Percentiles rank a stretch among this genome's conserved stretches.
Conservation (phyloP, 1,284 basidiomycete genomes). For the Albatrellus sp. region DNA sequence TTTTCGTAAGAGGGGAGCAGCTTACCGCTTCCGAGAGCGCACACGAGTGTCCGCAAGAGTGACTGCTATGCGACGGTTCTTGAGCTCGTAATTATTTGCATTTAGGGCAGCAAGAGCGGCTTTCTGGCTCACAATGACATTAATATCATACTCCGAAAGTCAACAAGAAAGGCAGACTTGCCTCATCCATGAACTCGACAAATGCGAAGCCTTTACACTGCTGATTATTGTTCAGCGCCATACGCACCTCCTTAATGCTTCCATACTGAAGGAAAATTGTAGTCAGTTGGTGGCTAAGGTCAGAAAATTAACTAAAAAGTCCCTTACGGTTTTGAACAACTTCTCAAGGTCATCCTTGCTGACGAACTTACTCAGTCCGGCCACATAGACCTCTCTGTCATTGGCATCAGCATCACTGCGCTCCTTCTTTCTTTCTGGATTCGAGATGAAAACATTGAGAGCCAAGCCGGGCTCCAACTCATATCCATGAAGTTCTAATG, state of each 20-base stretch:
- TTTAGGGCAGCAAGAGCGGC: constrained; percentile 61
- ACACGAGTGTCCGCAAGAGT: constrained; percentile 70
- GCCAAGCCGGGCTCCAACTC: constrained; percentile 58
- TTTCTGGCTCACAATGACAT: constrained; percentile 28
- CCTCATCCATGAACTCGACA: constrained; percentile 80
- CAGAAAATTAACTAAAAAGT: not conserved
- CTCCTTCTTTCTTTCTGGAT: constrained; percentile 81
- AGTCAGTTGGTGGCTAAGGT: not conserved
- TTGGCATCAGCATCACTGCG: constrained; percentile 78
- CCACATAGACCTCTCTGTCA: constrained; percentile 76
- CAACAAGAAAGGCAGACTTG: constrained; percentile 19
- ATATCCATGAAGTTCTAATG: constrained; percentile 66
- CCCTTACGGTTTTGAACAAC: constrained; percentile 60
- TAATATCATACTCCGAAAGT: constrained; percentile 2
- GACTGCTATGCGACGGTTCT: constrained; percentile 75
- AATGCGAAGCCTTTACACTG: constrained; percentile 84
- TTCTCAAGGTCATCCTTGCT: constrained; percentile 64
- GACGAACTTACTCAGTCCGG: constrained; percentile 68
- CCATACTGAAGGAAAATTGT: constrained; percentile 52
- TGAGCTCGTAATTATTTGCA: constrained; percentile 78
- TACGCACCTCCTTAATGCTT: constrained; percentile 64
- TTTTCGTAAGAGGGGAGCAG: not conserved
- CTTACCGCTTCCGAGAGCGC: constrained; percentile 40
- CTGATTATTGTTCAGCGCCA: constrained; percentile 63
- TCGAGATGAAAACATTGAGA: constrained; percentile 80